Base-by-base conservation (phyloP, 129 eudicot species). In the Tagetes patula region DNA sequence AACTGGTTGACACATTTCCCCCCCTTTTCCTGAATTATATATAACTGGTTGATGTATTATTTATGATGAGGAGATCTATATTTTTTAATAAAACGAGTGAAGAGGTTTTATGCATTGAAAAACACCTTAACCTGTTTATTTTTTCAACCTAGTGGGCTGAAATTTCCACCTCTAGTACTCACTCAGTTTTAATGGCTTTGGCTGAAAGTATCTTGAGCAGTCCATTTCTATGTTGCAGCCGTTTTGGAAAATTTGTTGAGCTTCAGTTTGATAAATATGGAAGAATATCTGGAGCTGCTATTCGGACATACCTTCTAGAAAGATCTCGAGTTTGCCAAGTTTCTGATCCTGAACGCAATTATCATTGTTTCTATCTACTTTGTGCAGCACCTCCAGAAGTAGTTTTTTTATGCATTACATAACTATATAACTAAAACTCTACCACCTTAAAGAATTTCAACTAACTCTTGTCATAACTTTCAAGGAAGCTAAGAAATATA, bases 281-380 rank as follows among this genome's bases (percentile, higher is more conserved):
- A 79, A 87, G 89, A 90, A 94, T 94, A 84, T 94, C 98, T 8
- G 96, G 98, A 69, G 98, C 98, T 59, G 98, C 98, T 75, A 90
- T 94, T 69, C 77, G 98, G 70, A 94, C 98, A 31, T 92, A 92
- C 79, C 98, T 92, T 70, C 89, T 94, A 37, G 98, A 94, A 81
- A 84, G 98, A 78, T 94, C 98, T 77, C 96, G 98, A 48, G 98
- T 94, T 80, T 90, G 97, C 87, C 96, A 90, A 82, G 55, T 94
- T 82, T 94, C 98, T 38, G 97, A 94, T 73, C 96, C 96, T 54
- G 98, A 94, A 74, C 98, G 98, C 65, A 94, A 94, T 80, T 94
- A 94, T 75, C 98, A 94, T 70, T 90, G 97, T 77, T 94, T 94
- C 81, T 90, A 94, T 81, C 97, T 90, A 74, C 96, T 94, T 80